A percentile compares a stretch with the other conserved stretches of the same genome.
phyloP scores from a whole-genome alignment of 192 early-diverging fungal species.

The Lunasporangiospora selenospora region DNA sequence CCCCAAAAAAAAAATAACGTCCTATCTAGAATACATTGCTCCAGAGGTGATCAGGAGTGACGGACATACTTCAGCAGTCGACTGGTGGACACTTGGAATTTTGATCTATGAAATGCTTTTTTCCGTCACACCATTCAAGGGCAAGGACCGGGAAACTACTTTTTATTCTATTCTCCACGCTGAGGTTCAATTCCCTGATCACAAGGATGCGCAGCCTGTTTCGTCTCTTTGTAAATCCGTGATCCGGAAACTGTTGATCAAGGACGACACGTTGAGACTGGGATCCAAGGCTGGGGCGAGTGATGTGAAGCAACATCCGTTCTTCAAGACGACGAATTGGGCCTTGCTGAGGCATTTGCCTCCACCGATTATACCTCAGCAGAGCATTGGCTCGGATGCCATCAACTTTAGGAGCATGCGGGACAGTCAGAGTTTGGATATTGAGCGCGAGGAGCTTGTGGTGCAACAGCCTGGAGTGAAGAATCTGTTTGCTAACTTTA shows the following conservation, averaged over 20 bases:
- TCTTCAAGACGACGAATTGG: slow-evolving; percentile 93
- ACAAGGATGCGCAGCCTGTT: slow-evolving; percentile 14
- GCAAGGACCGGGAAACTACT: slow-evolving; percentile 83
- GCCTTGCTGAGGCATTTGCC: slow-evolving; percentile 84
- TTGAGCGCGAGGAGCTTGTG: slow-evolving; percentile 62
- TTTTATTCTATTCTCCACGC: slow-evolving; percentile 88
- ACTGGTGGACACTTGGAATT: slow-evolving; percentile 99
- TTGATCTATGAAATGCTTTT: slow-evolving; percentile 99
- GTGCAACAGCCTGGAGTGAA: slow-evolving; percentile 24
- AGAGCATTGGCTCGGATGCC: slow-evolving; percentile 67
- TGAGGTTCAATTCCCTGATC: slow-evolving; percentile 78
- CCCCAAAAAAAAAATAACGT: too few species aligned
- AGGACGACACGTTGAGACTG: slow-evolving; percentile 89
- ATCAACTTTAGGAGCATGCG: slow-evolving; percentile 72
- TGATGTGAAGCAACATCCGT: slow-evolving; percentile 92
- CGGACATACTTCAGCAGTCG: slow-evolving; percentile 93
- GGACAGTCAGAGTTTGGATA: slow-evolving; percentile 71
- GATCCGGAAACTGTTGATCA: slow-evolving; percentile 84
- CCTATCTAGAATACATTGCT: slow-evolving; percentile 91
- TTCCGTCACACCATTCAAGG: slow-evolving; percentile 98
- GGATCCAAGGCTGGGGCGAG: slow-evolving; percentile 90
- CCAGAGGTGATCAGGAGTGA: slow-evolving; percentile 97
- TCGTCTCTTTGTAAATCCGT: slow-evolving; percentile 69
- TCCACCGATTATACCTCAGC: slow-evolving; percentile 85
- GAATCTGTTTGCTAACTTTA: slow-evolving; percentile 69